Evolutionary conservation across 768 basidiomycete species (phyloP), one percentile per base, ranked within the genome.

Genomic region (Cubamyces lactineus): DNA sequence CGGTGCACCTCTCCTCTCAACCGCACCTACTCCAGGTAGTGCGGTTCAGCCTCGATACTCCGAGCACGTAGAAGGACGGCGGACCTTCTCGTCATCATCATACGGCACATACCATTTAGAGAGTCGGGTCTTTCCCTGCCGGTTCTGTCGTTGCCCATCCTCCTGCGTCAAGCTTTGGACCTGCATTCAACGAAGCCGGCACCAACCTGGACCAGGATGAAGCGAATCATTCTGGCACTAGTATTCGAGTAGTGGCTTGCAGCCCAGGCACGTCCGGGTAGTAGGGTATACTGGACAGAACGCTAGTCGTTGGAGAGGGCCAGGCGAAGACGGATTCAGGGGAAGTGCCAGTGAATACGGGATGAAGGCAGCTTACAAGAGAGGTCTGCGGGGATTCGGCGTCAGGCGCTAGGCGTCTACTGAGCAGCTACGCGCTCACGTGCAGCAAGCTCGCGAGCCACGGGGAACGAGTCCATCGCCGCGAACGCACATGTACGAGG

Each of bases 101-200:
- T 95, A 98, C 1, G 97, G 97, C 26, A 93, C 93, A 79, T 98
- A 98, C 96, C 96, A 99, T 76, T 98, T 98, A 11, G 94, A 95
- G 52, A 98, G 75, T 58, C 97, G 83, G 3, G 96, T 98, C 79
- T 99, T 99, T 17, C 97, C 97, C 79, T 99, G 97, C 42, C 96
- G 87, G 73, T 98, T 98, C 95, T 98, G 67, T 34, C n/a, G n/a
- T 28, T 28, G 62, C 46, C 7, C 1, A 8, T 34, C 21, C 26
- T 60, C 15, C 65, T 47, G 19, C 40, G 21, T 38, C 47, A 30
- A 28, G 23, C 16, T 5, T 5, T 28, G 48, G 24, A 2, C 2
- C 48, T 49, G 9, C 15, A 23, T 16, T 23, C 2, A 9, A 26
- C 26, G 5, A 12, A 1, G 26, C 19, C 13, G 28, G 13, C 4